Conservation (phyloP, 2,329 filamentous ascomycete species). For the Aspergillus pseudoglaucus region DNA sequence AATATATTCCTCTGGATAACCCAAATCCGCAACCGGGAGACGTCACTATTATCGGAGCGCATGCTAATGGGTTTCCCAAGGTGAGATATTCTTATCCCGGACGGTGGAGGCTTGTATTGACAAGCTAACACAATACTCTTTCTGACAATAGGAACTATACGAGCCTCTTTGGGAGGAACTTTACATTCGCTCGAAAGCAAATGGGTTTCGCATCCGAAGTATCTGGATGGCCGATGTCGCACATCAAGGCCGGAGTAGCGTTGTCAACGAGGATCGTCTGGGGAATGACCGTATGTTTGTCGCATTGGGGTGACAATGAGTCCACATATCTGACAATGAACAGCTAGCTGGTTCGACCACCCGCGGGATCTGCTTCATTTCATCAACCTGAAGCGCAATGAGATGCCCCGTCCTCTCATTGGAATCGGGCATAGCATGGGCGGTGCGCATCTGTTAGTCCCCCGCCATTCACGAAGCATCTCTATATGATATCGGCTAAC, state of each 20-base stretch:
- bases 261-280: conserved; percentile 67
- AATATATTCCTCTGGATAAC: conserved; percentile 75
- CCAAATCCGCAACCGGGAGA: conserved; percentile 62
- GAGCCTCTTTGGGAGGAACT: conserved; percentile 88
- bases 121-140: conserved; percentile 2
- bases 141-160: conserved; percentile 65
- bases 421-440: conserved; percentile 90
- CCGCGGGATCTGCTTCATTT: conserved; percentile 77
- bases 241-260: conserved; percentile 71
- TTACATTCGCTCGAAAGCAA: conserved; percentile 49
- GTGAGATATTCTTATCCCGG: conserved; percentile 35
- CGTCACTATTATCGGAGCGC: conserved; percentile 76
- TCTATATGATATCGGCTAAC: not conserved
- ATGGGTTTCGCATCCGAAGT: conserved; percentile 64
- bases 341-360: conserved; percentile 81
- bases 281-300: conserved; percentile 71
- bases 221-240: conserved; percentile 92
- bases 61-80: conserved; percentile 92
- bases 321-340: not conserved
- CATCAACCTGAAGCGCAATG: conserved; percentile 71
- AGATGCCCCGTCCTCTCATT: conserved; percentile 75
- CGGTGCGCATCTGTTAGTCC: conserved; percentile 56
- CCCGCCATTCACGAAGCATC: not conserved
- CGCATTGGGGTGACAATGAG: not conserved
- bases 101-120: not conserved